Base-by-base conservation (phyloP, 371 early-diverging fungal genomes). In the Blakeslea trispora region DNA sequence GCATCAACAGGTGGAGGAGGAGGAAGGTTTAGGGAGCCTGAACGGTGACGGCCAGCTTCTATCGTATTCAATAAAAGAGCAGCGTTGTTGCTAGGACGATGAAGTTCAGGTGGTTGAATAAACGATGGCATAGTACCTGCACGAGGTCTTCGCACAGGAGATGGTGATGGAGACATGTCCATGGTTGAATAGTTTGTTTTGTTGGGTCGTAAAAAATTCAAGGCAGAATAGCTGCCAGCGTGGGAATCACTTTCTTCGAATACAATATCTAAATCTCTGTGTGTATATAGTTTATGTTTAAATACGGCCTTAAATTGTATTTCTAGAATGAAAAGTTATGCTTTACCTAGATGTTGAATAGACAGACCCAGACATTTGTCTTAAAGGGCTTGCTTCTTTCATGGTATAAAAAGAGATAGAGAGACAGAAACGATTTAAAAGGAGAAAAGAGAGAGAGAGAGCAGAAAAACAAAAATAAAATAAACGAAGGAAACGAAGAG, bases 81-180 rank as follows among this genome's bases (percentile, higher is more conserved):
- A 0, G 83, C 62, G 4, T 87, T 82, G 37, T 28, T 28, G 28
- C n/a, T n/a, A n/a, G 28, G 28, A 28, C 84, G 66, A 43, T 81
- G 81, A 7, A 85, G 76, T 34, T 83, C 83, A 43, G 23, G 59
- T 15, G 76, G 56, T 44, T 82, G 66, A 42, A 83, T 70, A 61
- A 82, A 77, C 7, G 90, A 88, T 5, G 89, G 88, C 71, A 92
- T 82, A 9, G 92, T 92, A 32, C 90, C 92, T 14, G 92, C 91
- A 53, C 92, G 79, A 40, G 90, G 79, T 21, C 92, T 81, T 41
- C 89, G 64, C 37, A 63, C 47, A 17, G 58, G 43, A 17, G 58
- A 37, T 24, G 58, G 23, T 40, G 49, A 49, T 34, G 52, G 31
- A 47, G 43, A 39, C n/a, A 53, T 48, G 28, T 44, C 57, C 13